Evolutionary conservation across 345 rosid species (phyloP), one percentile per base, ranked within the genome.

Genomic region (Cardamine resedifolia): DNA sequence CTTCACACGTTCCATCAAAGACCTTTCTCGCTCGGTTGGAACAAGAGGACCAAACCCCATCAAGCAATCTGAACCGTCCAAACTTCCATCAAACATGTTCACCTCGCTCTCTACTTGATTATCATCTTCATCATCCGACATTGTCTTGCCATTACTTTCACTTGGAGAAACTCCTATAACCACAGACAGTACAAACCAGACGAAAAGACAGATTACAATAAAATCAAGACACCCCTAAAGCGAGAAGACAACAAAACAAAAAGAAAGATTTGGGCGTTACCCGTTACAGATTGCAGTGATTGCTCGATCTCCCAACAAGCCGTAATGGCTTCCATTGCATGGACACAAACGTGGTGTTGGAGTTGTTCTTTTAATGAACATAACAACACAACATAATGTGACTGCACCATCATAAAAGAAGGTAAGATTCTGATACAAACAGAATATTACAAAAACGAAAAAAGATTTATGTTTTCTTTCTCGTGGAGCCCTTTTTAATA

Each of bases 281-380:
- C 92, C 1, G 97, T 85, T 59, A 90, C 67, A 71, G 86, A 81
- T 82, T 88, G 94, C 10, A 90, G 76, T 34, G 91, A 78, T 47
- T 88, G 94, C 81, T 88, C 94, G 52, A 90, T 88, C 49, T 88
- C 90, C 92, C 90, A 88, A 73, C 92, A 87, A 69, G 92, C 92
- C 84, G 90, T 87, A 21, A 88, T 90, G 21, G 95, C 95, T 82
- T 90, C 95, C 94, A 90, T 88, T 24, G 97, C 97, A 77, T 90
- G 95, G 23, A 88, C 90, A 44, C 95, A 85, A 41, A 90, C 92
- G 63, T 90, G 97, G 72, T 90, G 92, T 73, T 88, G 95, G 75
- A 90, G 79, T 81, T 90, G 90, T 14, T 90, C 95, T 86, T 87
- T 90, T 51, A 90, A 84, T 67, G 90, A 82, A 77, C 91, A 86